These are phyloP conservation scores for Xylariaceae sp. DNA, from an alignment of 2,329 filamentous ascomycete genomes.

Conservation along the genomic window DNA sequence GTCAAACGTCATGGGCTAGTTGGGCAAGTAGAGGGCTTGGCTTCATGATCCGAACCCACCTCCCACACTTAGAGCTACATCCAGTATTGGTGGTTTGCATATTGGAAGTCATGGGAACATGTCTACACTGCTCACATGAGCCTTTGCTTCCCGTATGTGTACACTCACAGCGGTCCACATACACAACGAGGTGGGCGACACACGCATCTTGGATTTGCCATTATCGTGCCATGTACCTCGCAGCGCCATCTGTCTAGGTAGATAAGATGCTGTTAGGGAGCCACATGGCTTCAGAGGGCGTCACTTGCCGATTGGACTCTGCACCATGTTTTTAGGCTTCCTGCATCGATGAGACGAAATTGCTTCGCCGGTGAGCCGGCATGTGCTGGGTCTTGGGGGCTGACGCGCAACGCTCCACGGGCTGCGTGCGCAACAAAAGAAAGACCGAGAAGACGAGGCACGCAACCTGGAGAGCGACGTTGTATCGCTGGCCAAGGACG, in stretches of 20 bases:
- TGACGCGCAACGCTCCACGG: conserved; percentile 14
- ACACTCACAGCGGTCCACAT: neutral
- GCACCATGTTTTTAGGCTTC: conserved; percentile 3
- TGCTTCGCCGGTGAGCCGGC: too few relatives aligned
- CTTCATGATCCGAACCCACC: too few relatives aligned
- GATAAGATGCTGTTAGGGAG: too few relatives aligned
- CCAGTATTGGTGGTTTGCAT: too few relatives aligned
- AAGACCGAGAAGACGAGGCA: conserved; percentile 15
- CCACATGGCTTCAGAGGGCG: too few relatives aligned
- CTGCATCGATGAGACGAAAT: conserved; percentile 2
- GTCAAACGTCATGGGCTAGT: too few relatives aligned
- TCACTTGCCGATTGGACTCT: too few relatives aligned
- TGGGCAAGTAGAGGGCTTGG: too few relatives aligned
- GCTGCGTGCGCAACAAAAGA: conserved; percentile 11
- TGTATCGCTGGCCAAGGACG: conserved; percentile 16
- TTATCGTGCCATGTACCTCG: conserved; percentile 5
- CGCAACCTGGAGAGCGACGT: conserved; percentile 18
- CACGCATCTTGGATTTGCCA: neutral
- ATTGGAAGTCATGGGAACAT: conserved; percentile 1
- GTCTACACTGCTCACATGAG: conserved; percentile 6
- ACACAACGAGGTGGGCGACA: neutral
- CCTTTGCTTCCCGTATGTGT: neutral
- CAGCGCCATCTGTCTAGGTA: conserved; percentile 7
- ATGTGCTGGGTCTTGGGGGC: neutral
- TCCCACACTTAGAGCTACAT: too few relatives aligned